Evolutionary conservation across 2,329 filamentous ascomycete genomes (phyloP), one percentile per base, ranked within the genome.

Genomic region (Bimuria novae-zelandiae): DNA sequence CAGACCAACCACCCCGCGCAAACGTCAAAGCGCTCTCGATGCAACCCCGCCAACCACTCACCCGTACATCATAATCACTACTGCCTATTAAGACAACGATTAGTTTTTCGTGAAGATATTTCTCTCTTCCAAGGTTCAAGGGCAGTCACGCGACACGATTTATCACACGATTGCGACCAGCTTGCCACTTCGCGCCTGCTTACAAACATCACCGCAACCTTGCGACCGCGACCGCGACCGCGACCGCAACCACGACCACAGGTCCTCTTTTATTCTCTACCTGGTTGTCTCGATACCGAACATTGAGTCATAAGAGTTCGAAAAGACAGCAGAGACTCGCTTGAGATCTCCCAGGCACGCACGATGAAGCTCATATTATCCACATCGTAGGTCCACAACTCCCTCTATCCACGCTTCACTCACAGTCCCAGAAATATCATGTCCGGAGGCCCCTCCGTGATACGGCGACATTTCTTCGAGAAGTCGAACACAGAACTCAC

Each of bases 401-500:
- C 11, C 14, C 19, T 40, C 7, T 11, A 25, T 16, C 32, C 27
- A 35, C 63, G n/a, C 63, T 71, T 45, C 41, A n/a, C n/a, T 33
- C 2, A 27, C 22, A 81, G 70, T 93, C 77, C 85, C 65, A 87
- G 84, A 69, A 97, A 96, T 79, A 89, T 96, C 72, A 90, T 96
- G 82, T 88, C 88, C 65, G 87, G 85, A 59, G 89, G 90, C 52
- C 89, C 89, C 52, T 90, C 91, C 43, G 88, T 96, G 58, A 88
- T 96, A 73, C 87, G 90, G 57, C 90, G 89, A 67, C 85, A 88
- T 14, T 83, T 87, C 55, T 84, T 85, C 60, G 87, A 87, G 70
- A 91, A 92, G 71, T 97, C 93, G 49, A 97, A 97, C 72, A 87
- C 92, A 64, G 94, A 99, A 76, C 84, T 99, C 64, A 89, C 92